Conservation (phyloP, 495 filamentous ascomycete species). For the Hyaloscypha finlandica region DNA sequence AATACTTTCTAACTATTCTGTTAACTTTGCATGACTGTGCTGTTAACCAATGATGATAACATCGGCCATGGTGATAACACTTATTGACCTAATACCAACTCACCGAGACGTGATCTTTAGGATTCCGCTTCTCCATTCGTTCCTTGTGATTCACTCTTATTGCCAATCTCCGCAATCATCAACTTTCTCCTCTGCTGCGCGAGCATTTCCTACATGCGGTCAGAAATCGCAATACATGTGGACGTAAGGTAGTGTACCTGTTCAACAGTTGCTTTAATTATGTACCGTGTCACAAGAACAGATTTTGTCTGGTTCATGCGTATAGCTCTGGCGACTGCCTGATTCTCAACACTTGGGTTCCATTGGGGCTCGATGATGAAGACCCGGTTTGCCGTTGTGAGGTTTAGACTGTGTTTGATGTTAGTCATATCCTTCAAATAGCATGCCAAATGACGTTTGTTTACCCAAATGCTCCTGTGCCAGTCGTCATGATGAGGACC, state of each 20-base stretch:
- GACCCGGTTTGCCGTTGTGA: conserved; percentile 47
- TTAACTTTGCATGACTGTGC: too few species aligned
- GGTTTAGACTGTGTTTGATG: conserved; percentile 42
- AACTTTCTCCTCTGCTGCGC: conserved; percentile 23
- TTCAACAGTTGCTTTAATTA: conserved; percentile 48
- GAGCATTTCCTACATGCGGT: conserved; percentile 15
- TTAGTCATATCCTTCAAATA: conserved; percentile 3
- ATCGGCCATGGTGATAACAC: too few species aligned
- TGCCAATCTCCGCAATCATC: conserved; percentile 20
- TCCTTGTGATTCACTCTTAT: neutral
- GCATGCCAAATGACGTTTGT: neutral
- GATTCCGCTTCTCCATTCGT: too few species aligned
- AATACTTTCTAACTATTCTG: too few species aligned
- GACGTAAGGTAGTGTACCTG: conserved; percentile 36
- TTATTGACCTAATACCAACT: too few species aligned
- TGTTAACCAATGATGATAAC: too few species aligned
- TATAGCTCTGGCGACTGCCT: conserved; percentile 48
- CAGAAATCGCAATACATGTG: conserved; percentile 5
- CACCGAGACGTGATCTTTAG: too few species aligned
- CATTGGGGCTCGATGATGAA: conserved; percentile 55
- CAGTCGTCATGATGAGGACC: conserved; percentile 53
- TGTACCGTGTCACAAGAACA: conserved; percentile 46
- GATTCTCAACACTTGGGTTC: conserved; percentile 55
- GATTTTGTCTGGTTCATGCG: conserved; percentile 48
- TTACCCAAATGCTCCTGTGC: conserved; percentile 52